phyloP scores from a whole-genome alignment of 331 rosid genomes.

The Prunus yedoensis region DNA sequence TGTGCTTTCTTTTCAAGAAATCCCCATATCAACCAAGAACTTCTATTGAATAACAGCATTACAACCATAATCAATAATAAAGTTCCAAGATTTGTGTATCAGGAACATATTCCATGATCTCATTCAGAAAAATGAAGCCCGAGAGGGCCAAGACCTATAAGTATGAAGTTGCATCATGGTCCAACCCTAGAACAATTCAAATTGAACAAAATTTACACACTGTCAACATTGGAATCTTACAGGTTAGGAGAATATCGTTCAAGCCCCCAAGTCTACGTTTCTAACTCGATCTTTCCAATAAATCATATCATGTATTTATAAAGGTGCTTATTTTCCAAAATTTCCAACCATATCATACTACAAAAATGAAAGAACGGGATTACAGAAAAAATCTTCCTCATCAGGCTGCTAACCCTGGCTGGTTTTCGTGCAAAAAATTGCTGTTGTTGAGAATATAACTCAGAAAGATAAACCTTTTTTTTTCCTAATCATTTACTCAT shows the following conservation, averaged over 20 bases:
- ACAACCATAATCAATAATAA: too few species aligned
- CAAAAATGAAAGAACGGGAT: constrained; percentile 7
- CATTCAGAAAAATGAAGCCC: background rate
- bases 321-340: constrained; percentile 20
- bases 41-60: background rate
- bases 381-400: background rate
- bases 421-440: background rate
- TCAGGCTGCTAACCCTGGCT: constrained; percentile 19
- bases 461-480: background rate
- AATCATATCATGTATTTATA: background rate
- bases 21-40: background rate
- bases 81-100: too few species aligned
- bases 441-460: background rate
- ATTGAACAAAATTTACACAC: background rate
- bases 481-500: constrained; percentile 22
- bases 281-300: constrained; percentile 7
- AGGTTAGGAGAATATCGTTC: background rate
- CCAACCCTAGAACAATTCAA: background rate
- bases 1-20: background rate
- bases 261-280: background rate
- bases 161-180: background rate
- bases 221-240: background rate
- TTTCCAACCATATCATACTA: constrained; percentile 5
- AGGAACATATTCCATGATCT: too few species aligned
- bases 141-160: background rate